A percentile compares a stretch with the other conserved stretches of the same genome.
Evolutionary conservation across 2,329 filamentous ascomycete genomes (phyloP).

Genomic region (Fusarium verrucosum): DNA sequence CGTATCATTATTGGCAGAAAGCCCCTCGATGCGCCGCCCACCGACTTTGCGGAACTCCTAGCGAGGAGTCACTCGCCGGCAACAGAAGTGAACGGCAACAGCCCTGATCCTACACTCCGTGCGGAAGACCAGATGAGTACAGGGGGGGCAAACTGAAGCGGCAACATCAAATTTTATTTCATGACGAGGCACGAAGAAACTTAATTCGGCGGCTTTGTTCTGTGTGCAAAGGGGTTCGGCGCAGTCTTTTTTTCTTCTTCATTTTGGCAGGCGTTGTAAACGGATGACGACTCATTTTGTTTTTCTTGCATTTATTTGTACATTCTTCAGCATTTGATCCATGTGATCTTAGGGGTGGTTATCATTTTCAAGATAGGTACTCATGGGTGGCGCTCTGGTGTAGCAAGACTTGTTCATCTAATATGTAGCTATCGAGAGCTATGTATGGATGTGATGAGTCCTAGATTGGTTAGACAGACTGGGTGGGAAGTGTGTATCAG

Average conservation of each 20-base stretch:
- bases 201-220: slow-evolving; percentile 11
- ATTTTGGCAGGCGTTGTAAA: slow-evolving; percentile 35
- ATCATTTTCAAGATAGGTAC: slow-evolving; percentile 27
- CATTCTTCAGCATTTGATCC: slow-evolving; percentile 33
- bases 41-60: slow-evolving; percentile 30
- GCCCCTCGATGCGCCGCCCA: slow-evolving; percentile 49
- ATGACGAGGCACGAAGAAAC: slow-evolving; percentile 10
- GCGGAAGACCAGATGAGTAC: slow-evolving; percentile 27
- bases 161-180: background rate
- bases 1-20: slow-evolving; percentile 62
- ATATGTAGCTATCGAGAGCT: slow-evolving; percentile 8
- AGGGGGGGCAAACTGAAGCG: slow-evolving; percentile 3
- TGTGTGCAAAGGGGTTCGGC: slow-evolving; percentile 26
- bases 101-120: slow-evolving; percentile 40
- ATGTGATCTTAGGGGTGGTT: slow-evolving; percentile 24
- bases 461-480: slow-evolving; percentile 7
- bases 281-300: slow-evolving; percentile 31
- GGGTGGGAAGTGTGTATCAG: background rate
- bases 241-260: slow-evolving; percentile 23
- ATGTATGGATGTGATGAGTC: slow-evolving; percentile 2
- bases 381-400: slow-evolving; percentile 35
- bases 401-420: slow-evolving; percentile 20
- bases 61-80: slow-evolving; percentile 31
- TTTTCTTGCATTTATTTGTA: slow-evolving; percentile 27
- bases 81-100: slow-evolving; percentile 32